Percentiles rank a stretch among this genome's conserved stretches.
phyloP scores from a whole-genome alignment of 306 rosid genomes.

The Ochetophila trinervis region DNA sequence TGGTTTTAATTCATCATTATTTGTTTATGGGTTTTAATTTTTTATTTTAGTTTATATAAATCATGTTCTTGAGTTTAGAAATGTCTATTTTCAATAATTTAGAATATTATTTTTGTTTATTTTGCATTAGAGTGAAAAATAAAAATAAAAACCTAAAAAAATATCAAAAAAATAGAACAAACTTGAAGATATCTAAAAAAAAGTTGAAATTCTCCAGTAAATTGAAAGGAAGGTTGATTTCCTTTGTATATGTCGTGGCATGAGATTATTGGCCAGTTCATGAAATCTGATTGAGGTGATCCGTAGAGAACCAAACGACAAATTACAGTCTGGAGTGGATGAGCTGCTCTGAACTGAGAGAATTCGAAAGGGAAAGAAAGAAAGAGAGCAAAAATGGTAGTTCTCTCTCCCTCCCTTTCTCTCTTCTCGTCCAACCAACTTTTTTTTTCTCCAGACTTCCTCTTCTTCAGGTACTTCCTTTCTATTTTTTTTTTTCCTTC shows the following conservation, averaged over 20 bases:
- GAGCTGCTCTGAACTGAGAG: conserved; percentile 22
- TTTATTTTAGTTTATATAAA: too few relatives aligned
- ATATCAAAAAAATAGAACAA: too few relatives aligned
- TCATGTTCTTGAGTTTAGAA: too few relatives aligned
- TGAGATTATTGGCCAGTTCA: conserved; percentile 2
- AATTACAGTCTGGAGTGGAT: conserved; percentile 21
- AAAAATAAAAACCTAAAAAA: too few relatives aligned
- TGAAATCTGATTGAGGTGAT: neutral
- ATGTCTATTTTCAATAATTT: too few relatives aligned
- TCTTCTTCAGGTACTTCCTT: conserved; percentile 44
- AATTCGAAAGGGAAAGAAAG: neutral
- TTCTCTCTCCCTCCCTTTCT: conserved; percentile 45
- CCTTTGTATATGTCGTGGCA: conserved; percentile 4
- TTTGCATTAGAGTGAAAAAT: too few relatives aligned
- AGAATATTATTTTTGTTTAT: too few relatives aligned
- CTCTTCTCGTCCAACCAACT: conserved; percentile 33
- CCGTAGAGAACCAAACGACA: neutral
- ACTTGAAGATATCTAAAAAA: too few relatives aligned
- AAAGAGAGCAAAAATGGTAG: conserved; percentile 40
- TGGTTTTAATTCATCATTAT: too few relatives aligned
- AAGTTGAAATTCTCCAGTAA: too few relatives aligned
- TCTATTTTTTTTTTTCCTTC: neutral
- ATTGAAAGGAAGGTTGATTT: neutral
- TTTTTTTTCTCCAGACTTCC: conserved; percentile 31
- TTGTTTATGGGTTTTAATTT: too few relatives aligned